Conservation (phyloP, 257 asterid genomes). For the Nicotiana attenuata region DNA sequence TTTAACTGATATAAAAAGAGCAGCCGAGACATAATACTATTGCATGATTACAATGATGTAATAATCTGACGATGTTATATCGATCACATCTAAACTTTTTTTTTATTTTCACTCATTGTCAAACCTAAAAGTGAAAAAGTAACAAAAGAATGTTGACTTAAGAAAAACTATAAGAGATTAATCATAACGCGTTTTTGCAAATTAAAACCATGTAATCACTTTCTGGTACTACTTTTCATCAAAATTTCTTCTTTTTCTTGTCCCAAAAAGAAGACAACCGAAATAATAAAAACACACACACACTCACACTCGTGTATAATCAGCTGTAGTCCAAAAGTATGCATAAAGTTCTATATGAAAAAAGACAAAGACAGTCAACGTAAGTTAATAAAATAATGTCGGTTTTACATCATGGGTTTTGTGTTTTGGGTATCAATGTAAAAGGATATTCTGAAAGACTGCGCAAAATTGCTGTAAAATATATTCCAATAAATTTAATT, state of each 20-base stretch:
- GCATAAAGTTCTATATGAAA: background rate
- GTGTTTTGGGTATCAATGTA: background rate
- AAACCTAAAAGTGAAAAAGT: conserved; percentile 1
- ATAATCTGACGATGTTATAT: background rate
- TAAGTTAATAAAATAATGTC: background rate
- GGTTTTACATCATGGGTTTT: background rate
- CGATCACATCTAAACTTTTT: background rate
- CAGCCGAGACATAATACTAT: background rate
- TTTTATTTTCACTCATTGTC: background rate
- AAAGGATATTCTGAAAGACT: background rate
- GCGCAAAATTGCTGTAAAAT: background rate
- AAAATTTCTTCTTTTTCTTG: background rate
- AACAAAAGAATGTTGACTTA: background rate
- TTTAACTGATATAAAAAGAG: background rate
- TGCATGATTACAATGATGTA: background rate
- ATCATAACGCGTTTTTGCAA: background rate
- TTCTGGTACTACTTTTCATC: background rate
- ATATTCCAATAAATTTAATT: background rate
- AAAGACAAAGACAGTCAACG: background rate
- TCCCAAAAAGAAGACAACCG: background rate
- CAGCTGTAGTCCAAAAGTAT: background rate
- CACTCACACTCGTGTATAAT: background rate
- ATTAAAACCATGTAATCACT: background rate
- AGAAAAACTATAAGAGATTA: background rate
- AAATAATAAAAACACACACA: background rate